Evolutionary conservation across 2,329 filamentous ascomycete species (phyloP).

Genomic region (Cladophialophora chaetospira): DNA sequence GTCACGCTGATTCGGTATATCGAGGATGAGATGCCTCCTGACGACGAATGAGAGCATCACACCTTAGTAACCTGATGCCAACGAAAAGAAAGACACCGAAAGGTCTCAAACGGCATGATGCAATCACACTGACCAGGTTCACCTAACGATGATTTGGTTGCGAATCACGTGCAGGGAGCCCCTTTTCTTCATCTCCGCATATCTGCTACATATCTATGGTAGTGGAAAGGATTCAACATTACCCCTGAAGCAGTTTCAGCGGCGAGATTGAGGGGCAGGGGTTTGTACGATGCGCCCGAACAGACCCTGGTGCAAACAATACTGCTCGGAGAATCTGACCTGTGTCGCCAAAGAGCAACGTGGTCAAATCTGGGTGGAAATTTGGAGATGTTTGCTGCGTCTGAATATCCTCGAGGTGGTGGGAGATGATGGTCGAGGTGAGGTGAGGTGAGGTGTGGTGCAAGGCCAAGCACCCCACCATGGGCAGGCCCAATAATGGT

Average conservation of each 20-base stretch:
- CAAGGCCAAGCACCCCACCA: conserved; percentile 33
- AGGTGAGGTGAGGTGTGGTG: conserved; percentile 28
- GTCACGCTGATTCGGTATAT: conserved; percentile 91
- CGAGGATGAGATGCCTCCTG: conserved; percentile 94
- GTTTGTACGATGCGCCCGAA: background rate
- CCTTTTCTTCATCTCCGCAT: background rate
- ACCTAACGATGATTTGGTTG: background rate
- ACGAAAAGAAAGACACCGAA: too few species aligned
- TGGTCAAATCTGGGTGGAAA: background rate
- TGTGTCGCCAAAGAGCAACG: background rate
- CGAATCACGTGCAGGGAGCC: conserved; percentile 1
- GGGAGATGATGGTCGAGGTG: conserved; percentile 22
- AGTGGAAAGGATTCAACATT: conserved; percentile 8
- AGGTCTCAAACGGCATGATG: too few species aligned
- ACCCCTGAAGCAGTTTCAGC: conserved; percentile 28
- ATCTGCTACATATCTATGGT: conserved; percentile 1
- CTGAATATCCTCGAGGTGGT: background rate
- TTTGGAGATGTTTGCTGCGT: conserved; percentile 6
- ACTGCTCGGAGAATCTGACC: background rate
- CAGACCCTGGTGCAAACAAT: background rate
- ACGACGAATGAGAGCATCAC: conserved; percentile 71
- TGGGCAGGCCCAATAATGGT: conserved; percentile 16
- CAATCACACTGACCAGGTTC: background rate
- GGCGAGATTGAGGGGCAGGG: background rate
- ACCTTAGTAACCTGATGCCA: too few species aligned